phyloP scores from a whole-genome alignment of 805 yeast genomes.

The Barnettozyma siamensis region DNA sequence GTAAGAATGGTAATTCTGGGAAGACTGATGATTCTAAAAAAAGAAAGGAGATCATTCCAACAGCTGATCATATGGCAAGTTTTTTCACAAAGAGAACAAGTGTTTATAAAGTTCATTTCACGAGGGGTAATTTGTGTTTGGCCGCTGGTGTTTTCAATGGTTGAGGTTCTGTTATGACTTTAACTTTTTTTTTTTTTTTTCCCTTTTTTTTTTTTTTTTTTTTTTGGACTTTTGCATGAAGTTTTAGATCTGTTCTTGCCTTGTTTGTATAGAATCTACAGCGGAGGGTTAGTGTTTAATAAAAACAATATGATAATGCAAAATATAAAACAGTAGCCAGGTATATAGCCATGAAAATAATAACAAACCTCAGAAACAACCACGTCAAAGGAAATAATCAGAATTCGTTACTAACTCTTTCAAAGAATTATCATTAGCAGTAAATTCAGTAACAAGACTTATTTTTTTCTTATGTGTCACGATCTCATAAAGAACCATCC shows the following conservation, averaged over 20 bases:
- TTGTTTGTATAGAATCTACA: too few species aligned
- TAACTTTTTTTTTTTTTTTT: too few species aligned
- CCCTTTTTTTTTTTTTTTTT: too few species aligned
- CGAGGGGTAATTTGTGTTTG: constrained; percentile 82
- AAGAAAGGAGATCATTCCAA: constrained; percentile 69
- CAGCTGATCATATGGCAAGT: constrained; percentile 87
- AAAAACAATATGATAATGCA: too few species aligned
- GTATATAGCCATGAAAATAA: too few species aligned
- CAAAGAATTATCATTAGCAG: neutral
- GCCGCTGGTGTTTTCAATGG: constrained; percentile 81
- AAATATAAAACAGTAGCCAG: too few species aligned
- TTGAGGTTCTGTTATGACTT: too few species aligned
- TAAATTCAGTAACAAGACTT: neutral
- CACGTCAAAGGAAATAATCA: neutral
- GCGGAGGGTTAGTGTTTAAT: too few species aligned
- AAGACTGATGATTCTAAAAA: constrained; percentile 45
- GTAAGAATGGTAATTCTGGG: constrained; percentile 12
- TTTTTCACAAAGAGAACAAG: constrained; percentile 93
- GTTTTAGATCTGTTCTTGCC: too few species aligned
- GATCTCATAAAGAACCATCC: neutral
- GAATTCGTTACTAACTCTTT: neutral
- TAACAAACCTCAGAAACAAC: too few species aligned
- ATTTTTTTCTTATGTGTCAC: neutral
- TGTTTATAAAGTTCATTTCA: constrained; percentile 87
- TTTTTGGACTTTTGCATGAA: too few species aligned